Conservation (phyloP, 345 rosid genomes). For the Trapa bicornis region DNA sequence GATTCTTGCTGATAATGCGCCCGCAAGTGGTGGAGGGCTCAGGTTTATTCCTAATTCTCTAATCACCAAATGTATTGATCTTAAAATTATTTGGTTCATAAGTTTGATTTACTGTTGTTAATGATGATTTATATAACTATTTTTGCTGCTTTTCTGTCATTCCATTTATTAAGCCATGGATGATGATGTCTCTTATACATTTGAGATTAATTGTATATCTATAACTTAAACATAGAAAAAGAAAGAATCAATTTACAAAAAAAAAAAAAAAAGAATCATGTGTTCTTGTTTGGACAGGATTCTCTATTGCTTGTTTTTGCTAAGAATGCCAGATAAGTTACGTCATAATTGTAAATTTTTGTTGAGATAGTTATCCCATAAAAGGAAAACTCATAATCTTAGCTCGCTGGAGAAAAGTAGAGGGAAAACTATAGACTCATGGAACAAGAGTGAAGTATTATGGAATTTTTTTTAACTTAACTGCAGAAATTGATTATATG, state of each 20-base stretch:
- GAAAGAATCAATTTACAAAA: neutral
- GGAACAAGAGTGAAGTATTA: neutral
- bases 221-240: too few relatives aligned
- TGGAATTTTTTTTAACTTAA: neutral
- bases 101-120: neutral
- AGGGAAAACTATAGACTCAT: neutral
- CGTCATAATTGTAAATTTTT: neutral
- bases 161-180: neutral
- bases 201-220: neutral
- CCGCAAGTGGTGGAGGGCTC: neutral
- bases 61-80: neutral
- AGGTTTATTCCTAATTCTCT: neutral
- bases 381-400: neutral
- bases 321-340: neutral
- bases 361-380: neutral
- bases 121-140: neutral
- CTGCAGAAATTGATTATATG: neutral
- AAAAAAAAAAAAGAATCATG: neutral
- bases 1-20: too few relatives aligned
- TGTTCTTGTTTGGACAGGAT: neutral
- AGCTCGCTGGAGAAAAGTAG: neutral
- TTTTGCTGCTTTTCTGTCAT: neutral
- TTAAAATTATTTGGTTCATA: neutral
- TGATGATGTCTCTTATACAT: neutral
- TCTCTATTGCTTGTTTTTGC: neutral